Percentiles rank a stretch among this genome's conserved stretches.
phyloP scores from a whole-genome alignment of 371 early-diverging fungal species.

The Mortierella polycephala region DNA sequence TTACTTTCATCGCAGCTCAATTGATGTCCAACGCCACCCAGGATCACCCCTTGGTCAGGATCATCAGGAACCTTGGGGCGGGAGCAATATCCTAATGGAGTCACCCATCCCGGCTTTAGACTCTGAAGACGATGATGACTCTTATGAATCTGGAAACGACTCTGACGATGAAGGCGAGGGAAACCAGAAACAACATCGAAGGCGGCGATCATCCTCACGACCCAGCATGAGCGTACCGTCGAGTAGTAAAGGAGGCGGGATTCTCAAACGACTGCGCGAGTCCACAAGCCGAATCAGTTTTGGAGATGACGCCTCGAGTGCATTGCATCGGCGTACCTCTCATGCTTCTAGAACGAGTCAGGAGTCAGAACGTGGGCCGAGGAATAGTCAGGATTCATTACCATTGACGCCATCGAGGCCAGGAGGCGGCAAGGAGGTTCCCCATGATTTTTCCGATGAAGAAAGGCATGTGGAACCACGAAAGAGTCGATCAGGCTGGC shows the following conservation, averaged over 20 bases:
- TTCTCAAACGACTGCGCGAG: slow-evolving; percentile 29
- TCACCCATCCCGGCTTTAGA: slow-evolving; percentile 18
- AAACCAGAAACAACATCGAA: neutral
- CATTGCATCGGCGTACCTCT: neutral
- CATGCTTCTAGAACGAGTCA: slow-evolving; percentile 16
- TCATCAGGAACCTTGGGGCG: slow-evolving; percentile 44
- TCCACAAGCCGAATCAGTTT: slow-evolving; percentile 33
- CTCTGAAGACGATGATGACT: slow-evolving; percentile 9
- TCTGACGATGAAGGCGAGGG: slow-evolving; percentile 26
- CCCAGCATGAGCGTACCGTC: slow-evolving; percentile 12
- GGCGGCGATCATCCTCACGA: slow-evolving; percentile 8
- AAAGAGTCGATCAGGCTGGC: slow-evolving; percentile 40
- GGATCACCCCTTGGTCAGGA: slow-evolving; percentile 47
- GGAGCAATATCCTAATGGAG: slow-evolving; percentile 15
- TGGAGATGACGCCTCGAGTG: slow-evolving; percentile 14
- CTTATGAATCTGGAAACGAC: slow-evolving; percentile 16
- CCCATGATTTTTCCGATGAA: slow-evolving; percentile 38
- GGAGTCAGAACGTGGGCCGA: slow-evolving; percentile 13
- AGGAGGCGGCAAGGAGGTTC: slow-evolving; percentile 19
- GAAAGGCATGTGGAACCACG: slow-evolving; percentile 32
- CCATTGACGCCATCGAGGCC: slow-evolving; percentile 2
- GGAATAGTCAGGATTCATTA: slow-evolving; percentile 26
- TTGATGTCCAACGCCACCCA: slow-evolving; percentile 36
- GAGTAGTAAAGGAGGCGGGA: too few species aligned
- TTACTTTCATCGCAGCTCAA: slow-evolving; percentile 25